phyloP scores from a whole-genome alignment of 768 basidiomycete genomes.

The Gymnopilus junonius region DNA sequence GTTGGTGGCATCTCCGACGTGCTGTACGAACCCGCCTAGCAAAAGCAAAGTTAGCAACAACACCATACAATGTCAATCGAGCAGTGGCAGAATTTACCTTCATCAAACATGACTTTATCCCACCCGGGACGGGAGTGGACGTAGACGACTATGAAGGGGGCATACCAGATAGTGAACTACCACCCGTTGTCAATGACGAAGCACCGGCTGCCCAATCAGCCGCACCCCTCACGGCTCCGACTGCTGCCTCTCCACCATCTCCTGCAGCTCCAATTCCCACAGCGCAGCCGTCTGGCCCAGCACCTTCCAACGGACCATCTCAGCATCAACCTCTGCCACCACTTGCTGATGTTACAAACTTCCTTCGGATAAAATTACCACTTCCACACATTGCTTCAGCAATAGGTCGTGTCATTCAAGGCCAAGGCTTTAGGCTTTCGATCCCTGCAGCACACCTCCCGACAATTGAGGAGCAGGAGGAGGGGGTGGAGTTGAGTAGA shows the following conservation, averaged over 20 bases:
- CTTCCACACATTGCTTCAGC: not conserved
- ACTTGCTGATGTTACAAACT: slow-evolving; percentile 1
- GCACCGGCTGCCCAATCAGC: slow-evolving; percentile 61
- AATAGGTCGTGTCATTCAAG: not conserved
- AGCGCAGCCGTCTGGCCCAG: too few species aligned
- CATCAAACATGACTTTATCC: slow-evolving; percentile 19
- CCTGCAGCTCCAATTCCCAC: too few species aligned
- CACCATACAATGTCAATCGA: slow-evolving; percentile 23
- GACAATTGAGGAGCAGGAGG: slow-evolving; percentile 1
- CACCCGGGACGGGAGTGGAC: slow-evolving; percentile 17
- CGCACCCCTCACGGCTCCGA: too few species aligned
- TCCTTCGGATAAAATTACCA: slow-evolving; percentile 6
- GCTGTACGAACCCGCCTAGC: slow-evolving; percentile 19
- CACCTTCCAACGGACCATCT: too few species aligned
- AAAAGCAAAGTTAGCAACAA: slow-evolving; percentile 25
- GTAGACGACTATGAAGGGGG: slow-evolving; percentile 24
- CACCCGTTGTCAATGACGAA: not conserved
- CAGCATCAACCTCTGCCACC: not conserved
- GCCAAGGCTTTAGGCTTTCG: not conserved
- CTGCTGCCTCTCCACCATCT: not conserved
- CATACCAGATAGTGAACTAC: slow-evolving; percentile 56
- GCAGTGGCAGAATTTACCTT: slow-evolving; percentile 20
- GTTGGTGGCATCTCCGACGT: slow-evolving; percentile 27
- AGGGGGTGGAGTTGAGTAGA: not conserved
- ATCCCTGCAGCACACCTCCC: not conserved